Conservation (phyloP, 371 early-diverging fungal species). For the Mortierella sp. region DNA sequence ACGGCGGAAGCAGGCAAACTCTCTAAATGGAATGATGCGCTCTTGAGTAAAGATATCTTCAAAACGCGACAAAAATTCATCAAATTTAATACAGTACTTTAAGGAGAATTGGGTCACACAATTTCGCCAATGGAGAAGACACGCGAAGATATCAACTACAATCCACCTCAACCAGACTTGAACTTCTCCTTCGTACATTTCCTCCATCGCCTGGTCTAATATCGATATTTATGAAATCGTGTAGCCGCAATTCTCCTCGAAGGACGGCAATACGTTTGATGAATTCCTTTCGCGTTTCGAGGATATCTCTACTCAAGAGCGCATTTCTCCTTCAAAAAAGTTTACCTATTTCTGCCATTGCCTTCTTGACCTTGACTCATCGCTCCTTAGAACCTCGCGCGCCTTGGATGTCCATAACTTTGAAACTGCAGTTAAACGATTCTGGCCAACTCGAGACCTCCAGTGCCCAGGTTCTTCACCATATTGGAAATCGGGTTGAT, state of each 20-base stretch:
- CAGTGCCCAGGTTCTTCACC: too few species aligned
- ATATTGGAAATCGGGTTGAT: not conserved
- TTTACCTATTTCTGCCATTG: constrained; percentile 17
- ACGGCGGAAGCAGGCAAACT: constrained; percentile 18
- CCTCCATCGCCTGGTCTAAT: not conserved
- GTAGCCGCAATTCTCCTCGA: constrained; percentile 6
- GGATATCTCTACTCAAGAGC: not conserved
- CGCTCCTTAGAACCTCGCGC: constrained; percentile 1
- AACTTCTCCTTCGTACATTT: not conserved
- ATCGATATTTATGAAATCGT: constrained; percentile 2
- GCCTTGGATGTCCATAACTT: constrained; percentile 8
- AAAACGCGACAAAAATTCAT: not conserved
- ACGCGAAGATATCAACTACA: not conserved
- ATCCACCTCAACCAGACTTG: not conserved
- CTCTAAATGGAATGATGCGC: not conserved
- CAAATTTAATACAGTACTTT: not conserved
- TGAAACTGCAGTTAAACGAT: constrained; percentile 1
- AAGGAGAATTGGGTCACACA: constrained; percentile 7
- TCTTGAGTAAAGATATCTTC: constrained; percentile 6
- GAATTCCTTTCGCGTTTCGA: constrained; percentile 6
- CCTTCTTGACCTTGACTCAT: not conserved
- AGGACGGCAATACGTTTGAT: constrained; percentile 2
- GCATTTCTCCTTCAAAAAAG: not conserved
- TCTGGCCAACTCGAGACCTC: not conserved
- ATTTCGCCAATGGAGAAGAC: constrained; percentile 8